Base-by-base conservation (phyloP, 129 eudicot species). In the Glebionis coronaria region DNA sequence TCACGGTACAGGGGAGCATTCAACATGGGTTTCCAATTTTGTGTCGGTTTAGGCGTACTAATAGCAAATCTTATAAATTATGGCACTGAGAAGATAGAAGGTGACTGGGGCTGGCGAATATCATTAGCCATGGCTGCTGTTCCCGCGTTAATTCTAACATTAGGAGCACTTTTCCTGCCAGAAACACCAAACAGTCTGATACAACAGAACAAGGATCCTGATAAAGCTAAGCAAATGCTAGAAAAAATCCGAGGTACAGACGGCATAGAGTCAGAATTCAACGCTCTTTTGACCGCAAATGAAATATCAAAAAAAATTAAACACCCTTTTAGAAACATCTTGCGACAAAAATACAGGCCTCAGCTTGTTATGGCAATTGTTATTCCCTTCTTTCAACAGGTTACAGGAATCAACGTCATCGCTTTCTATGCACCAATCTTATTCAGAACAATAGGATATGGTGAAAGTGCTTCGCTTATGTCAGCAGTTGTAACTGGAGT, bases 121-220 rank as follows among this genome's bases (percentile, higher is more conserved):
- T 92, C 98, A 12, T 69, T 92, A 10, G 98, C 95, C 40, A 60
- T 92, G 46, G 98, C 98, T n/a, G 98, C 95, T 11, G 19, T 92
- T 61, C 98, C 98, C 0, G 98, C 96, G 3, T 23, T 13, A 0
- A 85, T 92, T 29, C 61, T 92, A 0, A 85, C 91, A 3, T 0
- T 92, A 2, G 98, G 98, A 7, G 89, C 98, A 10, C 75, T 92
- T 3, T 9, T 92, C 55, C 89, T 92, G 12, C 80, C 73, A 0
- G 98, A 92, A 74, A 88, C 98, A 9, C 98, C 98, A 1, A 88
- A 83, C 91, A 92, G 98, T 55, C 75, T 92, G n/a, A 83, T 92
- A n/a, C 95, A 92, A 70, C 82, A 96, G 1, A 96, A 96, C 64
- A 79, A 74, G 28, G 20, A 85, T 4, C 35, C 35, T 4, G 98